These are phyloP conservation scores for Boletus calvinii DNA, from an alignment of 1,284 basidiomycete genomes.

Conservation along the genomic window DNA sequence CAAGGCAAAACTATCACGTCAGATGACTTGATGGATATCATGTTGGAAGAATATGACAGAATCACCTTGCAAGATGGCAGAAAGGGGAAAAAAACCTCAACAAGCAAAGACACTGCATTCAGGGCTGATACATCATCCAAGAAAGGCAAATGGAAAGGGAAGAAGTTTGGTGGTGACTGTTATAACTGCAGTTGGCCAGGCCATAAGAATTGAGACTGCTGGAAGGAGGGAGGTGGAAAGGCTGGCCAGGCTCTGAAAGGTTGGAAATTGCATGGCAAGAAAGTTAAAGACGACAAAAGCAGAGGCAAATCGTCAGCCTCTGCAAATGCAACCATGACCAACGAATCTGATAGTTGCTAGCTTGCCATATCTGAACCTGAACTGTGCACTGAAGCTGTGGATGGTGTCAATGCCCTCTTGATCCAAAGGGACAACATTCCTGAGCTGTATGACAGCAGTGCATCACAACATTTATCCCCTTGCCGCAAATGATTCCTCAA, in stretches of 20 bases:
- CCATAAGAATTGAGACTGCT: not conserved
- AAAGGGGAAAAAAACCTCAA: not conserved
- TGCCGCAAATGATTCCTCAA: constrained; percentile 35
- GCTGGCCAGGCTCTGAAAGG: not conserved
- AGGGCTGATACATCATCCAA: not conserved
- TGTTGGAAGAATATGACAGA: not conserved
- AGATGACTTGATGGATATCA: not conserved
- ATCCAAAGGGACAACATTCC: not conserved
- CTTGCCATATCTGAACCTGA: too few relatives aligned
- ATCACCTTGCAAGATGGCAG: not conserved
- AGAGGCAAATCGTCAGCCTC: not conserved
- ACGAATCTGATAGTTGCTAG: not conserved
- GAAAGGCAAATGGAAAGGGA: not conserved
- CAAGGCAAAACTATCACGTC: not conserved
- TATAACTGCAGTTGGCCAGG: not conserved
- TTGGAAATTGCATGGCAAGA: not conserved
- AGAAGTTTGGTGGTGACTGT: too few relatives aligned
- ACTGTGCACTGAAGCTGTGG: too few relatives aligned
- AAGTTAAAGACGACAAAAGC: not conserved
- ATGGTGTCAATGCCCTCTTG: too few relatives aligned
- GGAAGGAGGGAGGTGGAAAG: not conserved
- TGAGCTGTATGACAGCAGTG: constrained; percentile 41
- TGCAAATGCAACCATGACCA: not conserved
- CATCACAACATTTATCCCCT: constrained; percentile 39
- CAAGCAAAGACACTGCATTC: not conserved